phyloP scores from a whole-genome alignment of 2,329 filamentous ascomycete genomes.

The Bipolaris cookei region DNA sequence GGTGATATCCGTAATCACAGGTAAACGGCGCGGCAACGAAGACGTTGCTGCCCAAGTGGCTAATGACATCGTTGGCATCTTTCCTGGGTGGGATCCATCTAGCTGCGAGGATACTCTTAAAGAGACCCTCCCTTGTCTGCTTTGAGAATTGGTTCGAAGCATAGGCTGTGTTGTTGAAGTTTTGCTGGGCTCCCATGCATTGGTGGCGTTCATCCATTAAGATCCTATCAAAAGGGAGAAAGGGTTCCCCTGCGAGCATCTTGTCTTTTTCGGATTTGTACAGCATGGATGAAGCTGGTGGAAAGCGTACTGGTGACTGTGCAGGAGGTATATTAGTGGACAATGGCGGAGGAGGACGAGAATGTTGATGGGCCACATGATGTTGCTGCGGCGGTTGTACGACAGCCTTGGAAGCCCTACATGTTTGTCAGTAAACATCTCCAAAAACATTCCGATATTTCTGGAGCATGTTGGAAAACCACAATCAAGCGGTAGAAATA shows the following conservation, averaged over 20 bases:
- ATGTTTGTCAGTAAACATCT: conserved; percentile 2
- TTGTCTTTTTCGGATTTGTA: conserved; percentile 79
- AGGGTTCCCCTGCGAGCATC: conserved; percentile 83
- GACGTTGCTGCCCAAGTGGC: conserved; percentile 74
- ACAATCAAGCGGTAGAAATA: not conserved
- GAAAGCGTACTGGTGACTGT: conserved; percentile 34
- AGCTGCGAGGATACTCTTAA: conserved; percentile 74
- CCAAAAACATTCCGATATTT: not conserved
- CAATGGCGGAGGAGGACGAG: conserved; percentile 27
- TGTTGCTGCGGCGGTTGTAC: conserved; percentile 30
- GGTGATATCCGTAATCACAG: conserved; percentile 96
- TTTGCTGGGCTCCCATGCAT: conserved; percentile 80
- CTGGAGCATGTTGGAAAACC: not conserved
- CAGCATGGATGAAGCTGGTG: conserved; percentile 38
- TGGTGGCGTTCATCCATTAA: conserved; percentile 83
- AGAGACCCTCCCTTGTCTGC: conserved; percentile 71
- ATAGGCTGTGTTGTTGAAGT: conserved; percentile 84
- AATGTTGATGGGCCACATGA: conserved; percentile 32
- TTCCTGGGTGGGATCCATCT: conserved; percentile 47
- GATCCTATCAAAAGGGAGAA: conserved; percentile 77
- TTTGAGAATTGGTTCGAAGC: conserved; percentile 69
- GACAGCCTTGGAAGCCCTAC: conserved; percentile 49
- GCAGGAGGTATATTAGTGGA: conserved; percentile 26
- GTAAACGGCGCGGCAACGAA: conserved; percentile 86
- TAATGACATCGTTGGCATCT: conserved; percentile 41